Evolutionary conservation across 2,329 filamentous ascomycete genomes (phyloP), one percentile per base, ranked within the genome.

Genomic region (Aaosphaeria arxii): DNA sequence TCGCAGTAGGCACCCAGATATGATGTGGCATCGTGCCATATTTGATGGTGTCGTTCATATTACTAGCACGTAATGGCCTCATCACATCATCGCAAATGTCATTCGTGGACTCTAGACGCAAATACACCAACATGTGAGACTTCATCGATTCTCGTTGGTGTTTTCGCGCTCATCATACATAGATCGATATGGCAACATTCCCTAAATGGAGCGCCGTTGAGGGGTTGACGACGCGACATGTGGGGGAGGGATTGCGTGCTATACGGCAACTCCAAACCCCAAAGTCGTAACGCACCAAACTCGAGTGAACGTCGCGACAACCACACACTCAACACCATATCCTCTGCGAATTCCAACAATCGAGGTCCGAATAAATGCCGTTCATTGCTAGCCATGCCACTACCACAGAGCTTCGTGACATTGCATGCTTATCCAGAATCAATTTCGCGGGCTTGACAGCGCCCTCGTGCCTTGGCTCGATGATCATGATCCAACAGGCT

Each of bases 211-310:
- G 33, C n/a, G 33, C n/a, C 33, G 41, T 46, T 54, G 54, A 54
- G 52, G 56, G 56, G 39, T n/a, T 24, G 24, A 28, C 7, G 9
- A 24, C 42, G 43, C 56, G 56, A 52, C 47, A 59, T 61, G 53
- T 57, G 53, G 55, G 55, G 56, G 42, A 44, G 29, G 11, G 31
- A 62, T 62, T 49, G 48, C 59, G 57, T 57, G 57, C 53, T 57
- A 17, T 7, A 11, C 30, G 41, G 41, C 9, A 43, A 43, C 17
- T 30, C 41, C 17, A 40, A 36, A 9, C 9, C 9, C 33, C 33
- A n/a, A 9, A n/a, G n/a, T n/a, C 7, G 33, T 4, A 24, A 24
- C 17, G 17, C 17, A 24, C 17, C 17, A 24, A 24, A 24, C 17
- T 24, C 17, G 17, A 36, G 33, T 36, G 33, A 36, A 36, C 33